Evolutionary conservation across 2,329 filamentous ascomycete species (phyloP), one percentile per base, ranked within the genome.

Genomic region (Colletotrichum trifolii): DNA sequence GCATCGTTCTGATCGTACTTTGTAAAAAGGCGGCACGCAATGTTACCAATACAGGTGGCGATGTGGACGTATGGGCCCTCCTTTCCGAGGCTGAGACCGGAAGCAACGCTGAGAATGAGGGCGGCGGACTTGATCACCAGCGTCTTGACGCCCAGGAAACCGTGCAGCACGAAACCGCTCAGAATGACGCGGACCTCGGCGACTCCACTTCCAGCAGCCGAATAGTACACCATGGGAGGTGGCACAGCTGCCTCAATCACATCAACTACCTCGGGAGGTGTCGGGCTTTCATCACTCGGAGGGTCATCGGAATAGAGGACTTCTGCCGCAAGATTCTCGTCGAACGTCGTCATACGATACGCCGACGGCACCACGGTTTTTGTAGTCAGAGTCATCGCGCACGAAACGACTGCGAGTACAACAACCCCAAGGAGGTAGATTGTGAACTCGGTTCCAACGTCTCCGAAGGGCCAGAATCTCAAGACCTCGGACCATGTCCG

Each of bases 21-120:
- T 67, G 87, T 81, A 71, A 98, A 98, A n/a, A 98, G 77, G 73
- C 96, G 92, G 73, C 95, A 97, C 38, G 91, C 89, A 74, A 99
- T 97, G 72, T 99, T 99, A 64, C 96, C 96, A 25, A 98, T 90
- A 71, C 95, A 97, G 1, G 95, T 92, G 0, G 94, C 94, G 73
- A 98, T 97, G 76, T 99, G 96, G n/a, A 99, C 96, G 72, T 95
- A 98, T 0, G 96, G 96, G 0, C 95, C 87, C 73, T 97, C 96
- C 76, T 99, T 99, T 35, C 96, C 96, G 46, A 99, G 83, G 74
- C 94, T 97, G 66, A 99, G 84, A 4, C 96, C 96, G 3, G 96
- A 98, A 2, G 94, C 91, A 43, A 98, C 94, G 75, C 93, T 96
- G 61, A 98, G 83, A 64, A 97, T 87, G 50, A 99, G 81, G 12